Evolutionary conservation across 169 alveolate genomes (phyloP).

Genomic region (Plasmodium sp.): DNA sequence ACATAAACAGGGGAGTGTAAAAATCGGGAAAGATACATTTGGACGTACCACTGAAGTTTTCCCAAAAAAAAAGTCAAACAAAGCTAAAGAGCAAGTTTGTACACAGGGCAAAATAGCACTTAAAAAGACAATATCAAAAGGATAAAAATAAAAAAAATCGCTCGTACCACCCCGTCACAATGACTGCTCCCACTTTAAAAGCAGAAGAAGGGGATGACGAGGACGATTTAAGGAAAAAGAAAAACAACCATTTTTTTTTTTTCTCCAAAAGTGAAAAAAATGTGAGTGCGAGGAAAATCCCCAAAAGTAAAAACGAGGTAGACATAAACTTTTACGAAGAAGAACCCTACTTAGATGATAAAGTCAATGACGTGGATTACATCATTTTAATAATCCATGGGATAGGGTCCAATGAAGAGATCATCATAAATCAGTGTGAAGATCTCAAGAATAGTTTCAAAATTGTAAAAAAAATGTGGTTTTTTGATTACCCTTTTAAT

Average conservation of each 20-base stretch:
- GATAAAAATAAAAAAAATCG: not conserved
- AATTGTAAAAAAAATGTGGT: slow-evolving; percentile 83
- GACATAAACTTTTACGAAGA: slow-evolving; percentile 71
- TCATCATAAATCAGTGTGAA: slow-evolving; percentile 79
- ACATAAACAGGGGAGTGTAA: not conserved
- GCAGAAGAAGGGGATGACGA: slow-evolving; percentile 10
- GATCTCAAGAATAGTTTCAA: slow-evolving; percentile 77
- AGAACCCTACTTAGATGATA: slow-evolving; percentile 66
- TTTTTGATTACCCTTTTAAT: slow-evolving; percentile 77
- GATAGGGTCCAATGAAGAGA: slow-evolving; percentile 79
- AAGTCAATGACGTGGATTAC: slow-evolving; percentile 75
- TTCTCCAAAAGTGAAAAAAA: slow-evolving; percentile 26
- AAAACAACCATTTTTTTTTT: slow-evolving; percentile 16
- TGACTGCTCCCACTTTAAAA: slow-evolving; percentile 6
- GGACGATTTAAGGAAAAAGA: slow-evolving; percentile 14
- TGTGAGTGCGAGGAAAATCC: not conserved
- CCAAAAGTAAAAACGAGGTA: slow-evolving; percentile 15
- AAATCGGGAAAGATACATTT: not conserved
- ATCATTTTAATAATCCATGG: slow-evolving; percentile 85
- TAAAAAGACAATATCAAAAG: not conserved
- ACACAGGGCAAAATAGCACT: not conserved
- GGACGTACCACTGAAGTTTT: not conserved
- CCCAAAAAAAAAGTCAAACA: not conserved
- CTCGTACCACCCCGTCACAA: not conserved
- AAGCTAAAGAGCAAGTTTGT: not conserved